Conservation (phyloP, 1,284 basidiomycete genomes). For the Leccinum subrobustum region DNA sequence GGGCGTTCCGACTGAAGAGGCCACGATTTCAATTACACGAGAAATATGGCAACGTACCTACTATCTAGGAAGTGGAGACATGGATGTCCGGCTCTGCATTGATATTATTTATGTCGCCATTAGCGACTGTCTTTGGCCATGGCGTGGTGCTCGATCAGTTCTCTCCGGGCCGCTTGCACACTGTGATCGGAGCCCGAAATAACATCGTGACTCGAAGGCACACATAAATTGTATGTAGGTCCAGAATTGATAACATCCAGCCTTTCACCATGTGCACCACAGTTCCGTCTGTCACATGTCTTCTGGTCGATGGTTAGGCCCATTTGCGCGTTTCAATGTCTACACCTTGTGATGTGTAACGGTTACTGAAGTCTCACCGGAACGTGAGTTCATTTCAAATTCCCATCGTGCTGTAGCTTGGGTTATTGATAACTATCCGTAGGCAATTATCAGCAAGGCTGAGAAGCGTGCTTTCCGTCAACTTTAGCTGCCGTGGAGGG, state of each 20-base stretch:
- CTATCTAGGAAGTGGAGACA: not conserved
- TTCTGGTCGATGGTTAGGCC: not conserved
- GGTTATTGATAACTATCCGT: not conserved
- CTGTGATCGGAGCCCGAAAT: not conserved
- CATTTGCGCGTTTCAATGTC: not conserved
- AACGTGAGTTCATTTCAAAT: not conserved
- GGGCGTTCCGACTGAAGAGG: not conserved
- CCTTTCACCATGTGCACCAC: not conserved
- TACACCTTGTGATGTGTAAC: not conserved
- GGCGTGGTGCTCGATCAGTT: not conserved
- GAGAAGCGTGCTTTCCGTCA: not conserved
- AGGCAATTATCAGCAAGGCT: not conserved
- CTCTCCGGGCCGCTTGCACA: not conserved
- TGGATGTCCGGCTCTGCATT: not conserved
- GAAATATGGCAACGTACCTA: not conserved
- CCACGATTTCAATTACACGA: not conserved
- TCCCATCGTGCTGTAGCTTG: not conserved
- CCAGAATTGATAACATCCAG: not conserved
- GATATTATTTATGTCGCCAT: not conserved
- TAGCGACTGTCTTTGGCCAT: not conserved
- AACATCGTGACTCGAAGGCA: not conserved
- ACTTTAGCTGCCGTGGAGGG: not conserved
- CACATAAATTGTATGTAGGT: not conserved
- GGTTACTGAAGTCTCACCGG: not conserved
- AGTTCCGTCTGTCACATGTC: not conserved